Evolutionary conservation across 371 early-diverging fungal species (phyloP).

Genomic region (Apophysomyces ossiformis): DNA sequence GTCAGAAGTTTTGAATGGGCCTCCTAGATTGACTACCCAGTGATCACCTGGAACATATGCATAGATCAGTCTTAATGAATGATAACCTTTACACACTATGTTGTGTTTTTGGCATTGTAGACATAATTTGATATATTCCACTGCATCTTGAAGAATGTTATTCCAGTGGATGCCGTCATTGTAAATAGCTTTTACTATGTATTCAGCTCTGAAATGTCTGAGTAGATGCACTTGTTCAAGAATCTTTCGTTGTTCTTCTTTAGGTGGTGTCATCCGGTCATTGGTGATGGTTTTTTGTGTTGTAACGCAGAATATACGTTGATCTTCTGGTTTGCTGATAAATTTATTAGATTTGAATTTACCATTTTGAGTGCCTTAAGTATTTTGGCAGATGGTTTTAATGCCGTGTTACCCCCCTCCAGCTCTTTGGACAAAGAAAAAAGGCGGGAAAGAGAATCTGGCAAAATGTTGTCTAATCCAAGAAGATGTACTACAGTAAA

Average conservation of each 20-base stretch:
- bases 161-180: conserved; percentile 4
- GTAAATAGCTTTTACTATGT: neutral
- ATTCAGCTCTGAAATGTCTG: neutral
- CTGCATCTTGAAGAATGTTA: conserved; percentile 14
- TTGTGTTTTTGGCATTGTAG: conserved; percentile 20
- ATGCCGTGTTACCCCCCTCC: neutral
- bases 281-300: neutral
- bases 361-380: no score
- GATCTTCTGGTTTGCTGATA: neutral
- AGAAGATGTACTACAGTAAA: conserved; percentile 28
- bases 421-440: neutral
- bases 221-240: neutral
- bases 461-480: conserved; percentile 23
- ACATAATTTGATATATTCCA: conserved; percentile 14
- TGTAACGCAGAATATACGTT: neutral
- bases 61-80: conserved; percentile 18
- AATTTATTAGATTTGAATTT: neutral
- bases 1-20: no score
- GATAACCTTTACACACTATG: conserved; percentile 16
- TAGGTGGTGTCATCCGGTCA: neutral
- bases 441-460: neutral
- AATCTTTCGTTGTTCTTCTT: neutral
- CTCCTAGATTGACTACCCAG: no score
- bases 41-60: conserved; percentile 24
- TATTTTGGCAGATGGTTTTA: neutral